phyloP scores from a whole-genome alignment of 768 basidiomycete genomes.

The Terana coerulea region DNA sequence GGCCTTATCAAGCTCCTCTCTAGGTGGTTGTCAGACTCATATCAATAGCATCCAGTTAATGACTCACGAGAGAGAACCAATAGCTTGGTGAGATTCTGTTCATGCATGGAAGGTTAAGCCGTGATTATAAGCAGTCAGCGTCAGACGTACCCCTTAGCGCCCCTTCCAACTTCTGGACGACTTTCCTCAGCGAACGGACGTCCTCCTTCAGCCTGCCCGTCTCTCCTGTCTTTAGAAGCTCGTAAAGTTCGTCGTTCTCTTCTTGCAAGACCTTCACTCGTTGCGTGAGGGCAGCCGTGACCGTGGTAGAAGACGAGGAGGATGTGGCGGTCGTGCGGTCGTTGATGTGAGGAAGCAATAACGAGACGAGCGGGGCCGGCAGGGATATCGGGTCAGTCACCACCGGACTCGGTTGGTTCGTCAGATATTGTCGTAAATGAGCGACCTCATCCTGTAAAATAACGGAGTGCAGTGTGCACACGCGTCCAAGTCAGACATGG shows the following conservation, averaged over 20 bases:
- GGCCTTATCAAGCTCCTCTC: slow-evolving; percentile 74
- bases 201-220: slow-evolving; percentile 82
- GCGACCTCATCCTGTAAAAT: slow-evolving; percentile 65
- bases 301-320: slow-evolving; percentile 42
- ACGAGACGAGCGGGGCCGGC: slow-evolving; percentile 64
- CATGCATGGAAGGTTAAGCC: background rate
- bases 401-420: slow-evolving; percentile 55
- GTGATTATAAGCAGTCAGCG: slow-evolving; percentile 9
- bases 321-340: slow-evolving; percentile 30
- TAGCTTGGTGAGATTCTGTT: slow-evolving; percentile 74
- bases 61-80: slow-evolving; percentile 69
- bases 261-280: slow-evolving; percentile 71
- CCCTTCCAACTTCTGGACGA: slow-evolving; percentile 65
- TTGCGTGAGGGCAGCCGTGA: slow-evolving; percentile 72
- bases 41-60: slow-evolving; percentile 10
- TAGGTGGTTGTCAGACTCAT: slow-evolving; percentile 27
- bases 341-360: slow-evolving; percentile 66
- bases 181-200: slow-evolving; percentile 61
- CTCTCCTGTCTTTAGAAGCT: slow-evolving; percentile 67
- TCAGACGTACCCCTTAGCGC: slow-evolving; percentile 66
- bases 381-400: slow-evolving; percentile 62
- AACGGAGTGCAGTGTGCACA: slow-evolving; percentile 16
- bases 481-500: slow-evolving; percentile 18
- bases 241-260: slow-evolving; percentile 85
- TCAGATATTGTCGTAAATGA: slow-evolving; percentile 61